Percentiles rank a stretch among this genome's conserved stretches.
These are phyloP conservation scores for Yarrowia phangngaensis DNA, from an alignment of 805 yeast species.

Conservation along the genomic window DNA sequence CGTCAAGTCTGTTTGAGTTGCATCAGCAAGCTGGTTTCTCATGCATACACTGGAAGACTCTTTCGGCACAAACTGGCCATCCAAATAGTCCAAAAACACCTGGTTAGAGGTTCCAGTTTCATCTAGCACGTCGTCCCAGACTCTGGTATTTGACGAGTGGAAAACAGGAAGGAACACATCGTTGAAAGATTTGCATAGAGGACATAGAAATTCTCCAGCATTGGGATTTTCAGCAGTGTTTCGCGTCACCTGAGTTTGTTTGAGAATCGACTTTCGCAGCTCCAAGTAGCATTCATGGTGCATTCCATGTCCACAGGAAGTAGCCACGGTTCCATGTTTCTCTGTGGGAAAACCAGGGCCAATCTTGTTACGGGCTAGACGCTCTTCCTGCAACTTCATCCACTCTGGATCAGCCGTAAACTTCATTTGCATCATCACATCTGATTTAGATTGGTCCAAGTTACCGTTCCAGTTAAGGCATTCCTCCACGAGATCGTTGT, in stretches of 20 bases:
- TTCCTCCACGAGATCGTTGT: conserved; percentile 60
- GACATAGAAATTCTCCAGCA: conserved; percentile 76
- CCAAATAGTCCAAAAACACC: conserved; percentile 11
- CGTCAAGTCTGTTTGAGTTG: background rate
- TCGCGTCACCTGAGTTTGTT: conserved; percentile 71
- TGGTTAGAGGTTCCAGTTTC: background rate
- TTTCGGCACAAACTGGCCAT: conserved; percentile 2
- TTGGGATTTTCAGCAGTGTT: conserved; percentile 73
- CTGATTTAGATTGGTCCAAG: conserved; percentile 33
- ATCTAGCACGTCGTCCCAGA: conserved; percentile 29
- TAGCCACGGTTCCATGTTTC: conserved; percentile 42
- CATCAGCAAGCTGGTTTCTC: conserved; percentile 10
- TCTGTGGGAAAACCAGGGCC: conserved; percentile 67
- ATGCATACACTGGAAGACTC: conserved; percentile 1
- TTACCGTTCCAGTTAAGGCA: conserved; percentile 55
- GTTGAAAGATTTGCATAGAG: conserved; percentile 82
- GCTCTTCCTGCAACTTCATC: conserved; percentile 41
- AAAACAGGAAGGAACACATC: conserved; percentile 78
- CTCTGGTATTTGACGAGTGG: conserved; percentile 49
- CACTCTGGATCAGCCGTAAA: conserved; percentile 37
- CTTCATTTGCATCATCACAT: conserved; percentile 15
- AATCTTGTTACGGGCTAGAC: conserved; percentile 45
- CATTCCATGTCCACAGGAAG: conserved; percentile 93
- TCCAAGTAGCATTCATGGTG: conserved; percentile 73
- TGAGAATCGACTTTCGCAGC: conserved; percentile 52